phyloP scores from a whole-genome alignment of 805 yeast species.

The Candida morakotiae region DNA sequence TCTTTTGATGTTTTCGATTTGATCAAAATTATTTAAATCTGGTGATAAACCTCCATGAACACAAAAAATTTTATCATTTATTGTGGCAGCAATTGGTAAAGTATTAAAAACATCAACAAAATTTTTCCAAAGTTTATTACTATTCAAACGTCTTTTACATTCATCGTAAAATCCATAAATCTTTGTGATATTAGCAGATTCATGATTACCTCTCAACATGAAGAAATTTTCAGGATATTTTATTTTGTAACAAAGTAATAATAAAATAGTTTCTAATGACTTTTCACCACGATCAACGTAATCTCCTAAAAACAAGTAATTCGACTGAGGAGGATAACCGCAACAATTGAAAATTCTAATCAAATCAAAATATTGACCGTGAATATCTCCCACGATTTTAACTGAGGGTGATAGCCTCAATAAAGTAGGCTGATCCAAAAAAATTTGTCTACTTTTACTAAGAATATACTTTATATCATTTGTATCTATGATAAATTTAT shows the following conservation, averaged over 20 bases:
- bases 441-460: slow-evolving; percentile 54
- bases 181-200: slow-evolving; percentile 54
- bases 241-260: slow-evolving; percentile 50
- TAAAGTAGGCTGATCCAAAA: slow-evolving; percentile 61
- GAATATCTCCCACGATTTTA: slow-evolving; percentile 80
- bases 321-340: slow-evolving; percentile 56
- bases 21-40: slow-evolving; percentile 56
- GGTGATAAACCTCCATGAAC: slow-evolving; percentile 78
- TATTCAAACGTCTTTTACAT: slow-evolving; percentile 49
- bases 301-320: slow-evolving; percentile 55
- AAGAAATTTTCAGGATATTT: slow-evolving; percentile 60
- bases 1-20: slow-evolving; percentile 66
- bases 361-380: slow-evolving; percentile 59
- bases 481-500: slow-evolving; percentile 47
- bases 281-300: slow-evolving; percentile 59
- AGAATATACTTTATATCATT: slow-evolving; percentile 57
- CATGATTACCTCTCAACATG: slow-evolving; percentile 59
- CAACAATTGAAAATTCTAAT: slow-evolving; percentile 53
- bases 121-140: slow-evolving; percentile 46
- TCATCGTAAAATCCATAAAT: slow-evolving; percentile 61
- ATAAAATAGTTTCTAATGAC: slow-evolving; percentile 51
- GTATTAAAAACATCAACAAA: slow-evolving; percentile 56
- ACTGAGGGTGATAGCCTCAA: slow-evolving; percentile 72
- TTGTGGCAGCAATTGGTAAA: slow-evolving; percentile 58
- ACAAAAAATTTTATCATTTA: slow-evolving; percentile 54